phyloP scores from a whole-genome alignment of 306 rosid genomes.

The Pterocarpus macrocarpus region DNA sequence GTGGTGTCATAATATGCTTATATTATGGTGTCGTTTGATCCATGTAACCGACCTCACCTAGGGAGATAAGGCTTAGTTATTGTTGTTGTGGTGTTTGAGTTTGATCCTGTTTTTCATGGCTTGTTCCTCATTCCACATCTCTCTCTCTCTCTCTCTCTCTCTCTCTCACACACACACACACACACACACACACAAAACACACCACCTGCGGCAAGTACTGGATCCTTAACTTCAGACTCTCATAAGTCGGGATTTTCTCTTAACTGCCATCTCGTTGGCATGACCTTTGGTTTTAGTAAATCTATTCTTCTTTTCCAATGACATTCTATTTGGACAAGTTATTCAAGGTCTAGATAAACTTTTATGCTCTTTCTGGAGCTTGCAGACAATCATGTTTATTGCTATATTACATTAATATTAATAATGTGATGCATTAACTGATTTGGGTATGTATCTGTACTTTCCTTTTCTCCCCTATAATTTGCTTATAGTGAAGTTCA shows the following conservation, averaged over 20 bases:
- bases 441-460: neutral
- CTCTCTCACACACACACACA: neutral
- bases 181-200: neutral
- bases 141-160: neutral
- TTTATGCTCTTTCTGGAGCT: neutral
- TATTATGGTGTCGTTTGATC: neutral
- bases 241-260: neutral
- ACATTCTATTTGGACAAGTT: neutral
- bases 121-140: neutral
- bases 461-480: neutral
- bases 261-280: neutral
- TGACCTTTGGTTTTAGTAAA: neutral
- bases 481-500: neutral
- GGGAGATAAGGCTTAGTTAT: neutral
- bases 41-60: neutral
- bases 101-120: neutral
- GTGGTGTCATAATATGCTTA: too few relatives aligned
- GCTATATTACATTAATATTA: neutral
- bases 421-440: neutral
- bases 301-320: neutral
- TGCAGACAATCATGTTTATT: neutral
- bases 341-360: neutral
- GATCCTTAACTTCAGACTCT: neutral
- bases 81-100: neutral
- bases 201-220: neutral